Evolutionary conservation across 495 filamentous ascomycete genomes (phyloP).

Genomic region (Clohesyomyces aquaticus): DNA sequence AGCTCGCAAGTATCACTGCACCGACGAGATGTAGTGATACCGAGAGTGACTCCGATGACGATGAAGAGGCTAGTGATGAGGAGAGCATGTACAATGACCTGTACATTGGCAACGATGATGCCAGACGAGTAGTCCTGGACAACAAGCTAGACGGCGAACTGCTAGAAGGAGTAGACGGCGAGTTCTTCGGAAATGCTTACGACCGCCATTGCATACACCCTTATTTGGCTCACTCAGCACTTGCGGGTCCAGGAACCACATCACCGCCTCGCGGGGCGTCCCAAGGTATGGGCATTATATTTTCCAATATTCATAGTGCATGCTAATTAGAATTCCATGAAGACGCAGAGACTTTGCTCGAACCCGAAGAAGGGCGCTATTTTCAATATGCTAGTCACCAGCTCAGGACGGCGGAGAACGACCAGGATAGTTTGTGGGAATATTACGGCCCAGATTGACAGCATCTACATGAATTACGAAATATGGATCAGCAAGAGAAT

Average conservation of each 20-base stretch:
- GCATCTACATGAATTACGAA: background rate
- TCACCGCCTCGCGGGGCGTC: too few species aligned
- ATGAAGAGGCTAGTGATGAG: background rate
- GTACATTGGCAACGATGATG: background rate
- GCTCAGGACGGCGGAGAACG: background rate
- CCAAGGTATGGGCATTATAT: too few species aligned
- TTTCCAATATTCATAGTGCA: too few species aligned
- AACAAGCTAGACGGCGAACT: background rate
- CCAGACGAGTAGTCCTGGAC: background rate
- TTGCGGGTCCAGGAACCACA: background rate
- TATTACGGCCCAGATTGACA: background rate
- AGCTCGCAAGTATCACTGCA: constrained; percentile 5
- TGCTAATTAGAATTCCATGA: too few species aligned
- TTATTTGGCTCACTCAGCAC: background rate
- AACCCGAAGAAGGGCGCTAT: background rate
- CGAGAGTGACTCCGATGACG: constrained; percentile 2
- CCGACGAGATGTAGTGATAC: constrained; percentile 1
- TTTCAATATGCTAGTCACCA: background rate
- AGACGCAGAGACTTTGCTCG: background rate
- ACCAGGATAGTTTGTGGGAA: background rate
- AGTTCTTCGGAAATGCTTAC: background rate
- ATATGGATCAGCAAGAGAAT: too few species aligned
- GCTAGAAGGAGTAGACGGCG: background rate
- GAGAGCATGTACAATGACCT: background rate
- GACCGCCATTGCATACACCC: background rate